Conservation (phyloP, 75 land plant species). For the Chamaecyparis obtusa region DNA sequence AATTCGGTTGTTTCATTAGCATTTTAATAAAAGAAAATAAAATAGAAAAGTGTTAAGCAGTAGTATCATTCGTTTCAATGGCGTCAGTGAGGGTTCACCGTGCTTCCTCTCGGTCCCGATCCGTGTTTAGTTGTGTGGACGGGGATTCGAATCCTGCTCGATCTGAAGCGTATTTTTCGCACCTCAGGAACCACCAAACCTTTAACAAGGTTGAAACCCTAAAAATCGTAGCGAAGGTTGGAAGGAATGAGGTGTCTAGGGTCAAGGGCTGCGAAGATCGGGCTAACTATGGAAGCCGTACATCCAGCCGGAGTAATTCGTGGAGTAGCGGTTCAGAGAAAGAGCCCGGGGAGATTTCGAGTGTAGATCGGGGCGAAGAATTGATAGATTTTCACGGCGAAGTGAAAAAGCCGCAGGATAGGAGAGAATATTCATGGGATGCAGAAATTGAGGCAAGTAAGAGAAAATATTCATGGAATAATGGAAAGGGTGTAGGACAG, state of each 20-base stretch:
- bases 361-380: background rate
- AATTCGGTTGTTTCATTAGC: background rate
- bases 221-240: background rate
- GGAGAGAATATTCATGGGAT: background rate
- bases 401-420: background rate
- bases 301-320: background rate
- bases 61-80: background rate
- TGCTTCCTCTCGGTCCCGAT: constrained; percentile 1
- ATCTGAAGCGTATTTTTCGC: background rate
- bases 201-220: background rate
- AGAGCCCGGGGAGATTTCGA: constrained; percentile 1
- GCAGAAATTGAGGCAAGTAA: background rate
- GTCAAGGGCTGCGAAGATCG: background rate
- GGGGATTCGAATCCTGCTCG: background rate
- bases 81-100: background rate
- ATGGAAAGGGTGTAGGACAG: background rate
- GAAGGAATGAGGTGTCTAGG: background rate
- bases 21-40: background rate
- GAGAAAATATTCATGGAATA: background rate
- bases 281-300: background rate
- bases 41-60: background rate
- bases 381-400: background rate
- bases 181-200: background rate
- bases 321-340: background rate
- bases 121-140: background rate